These are phyloP conservation scores for Tilletia indica DNA, from an alignment of 1,284 basidiomycete genomes.

Conservation along the genomic window DNA sequence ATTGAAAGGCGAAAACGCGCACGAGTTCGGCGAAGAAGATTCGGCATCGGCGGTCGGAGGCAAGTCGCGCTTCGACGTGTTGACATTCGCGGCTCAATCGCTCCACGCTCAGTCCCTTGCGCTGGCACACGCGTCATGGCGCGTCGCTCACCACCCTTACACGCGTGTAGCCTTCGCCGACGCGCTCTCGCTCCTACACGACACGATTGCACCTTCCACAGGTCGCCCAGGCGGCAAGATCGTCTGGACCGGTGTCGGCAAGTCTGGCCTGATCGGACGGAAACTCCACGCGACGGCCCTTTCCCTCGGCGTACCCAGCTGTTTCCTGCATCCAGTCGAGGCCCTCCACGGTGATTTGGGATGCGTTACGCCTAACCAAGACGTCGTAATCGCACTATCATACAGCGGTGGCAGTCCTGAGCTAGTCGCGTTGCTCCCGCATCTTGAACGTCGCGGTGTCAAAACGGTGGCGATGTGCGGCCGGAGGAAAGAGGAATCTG, in stretches of 20 bases:
- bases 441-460: conserved; percentile 48
- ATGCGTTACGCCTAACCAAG: conserved; percentile 49
- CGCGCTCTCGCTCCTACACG: conserved; percentile 37
- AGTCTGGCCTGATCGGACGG: conserved; percentile 48
- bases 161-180: conserved; percentile 34
- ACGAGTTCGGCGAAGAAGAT: conserved; percentile 11
- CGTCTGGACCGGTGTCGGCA: conserved; percentile 57
- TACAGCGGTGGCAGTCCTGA: conserved; percentile 57
- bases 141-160: conserved; percentile 28
- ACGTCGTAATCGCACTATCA: conserved; percentile 56
- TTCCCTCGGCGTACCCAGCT: conserved; percentile 55
- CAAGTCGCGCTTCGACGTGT: conserved; percentile 25
- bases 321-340: conserved; percentile 56
- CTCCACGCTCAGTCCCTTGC: conserved; percentile 35
- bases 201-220: conserved; percentile 26
- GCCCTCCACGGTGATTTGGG: conserved; percentile 58
- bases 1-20: background rate
- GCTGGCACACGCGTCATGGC: conserved; percentile 31
- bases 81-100: conserved; percentile 29
- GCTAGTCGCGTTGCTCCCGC: conserved; percentile 53
- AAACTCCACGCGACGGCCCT: conserved; percentile 47
- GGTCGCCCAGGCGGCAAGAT: conserved; percentile 53
- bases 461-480: conserved; percentile 55
- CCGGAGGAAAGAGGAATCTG: conserved; percentile 37
- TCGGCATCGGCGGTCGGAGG: conserved; percentile 22